Evolutionary conservation across 1,139 yeast species (phyloP).

Genomic region (Hemisphaericaspora subhashii): DNA sequence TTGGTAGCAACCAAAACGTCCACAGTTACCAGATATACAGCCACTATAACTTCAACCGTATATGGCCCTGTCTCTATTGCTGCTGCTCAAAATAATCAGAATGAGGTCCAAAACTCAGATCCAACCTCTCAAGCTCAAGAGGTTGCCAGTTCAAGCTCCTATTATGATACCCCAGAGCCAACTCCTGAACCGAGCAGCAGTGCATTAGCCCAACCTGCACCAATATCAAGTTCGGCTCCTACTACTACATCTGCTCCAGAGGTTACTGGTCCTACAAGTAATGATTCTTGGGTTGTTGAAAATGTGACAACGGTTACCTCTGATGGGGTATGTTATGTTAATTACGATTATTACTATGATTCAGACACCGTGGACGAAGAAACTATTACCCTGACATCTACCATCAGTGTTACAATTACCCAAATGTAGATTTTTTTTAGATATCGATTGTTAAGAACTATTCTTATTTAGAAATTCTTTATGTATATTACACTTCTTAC

Average conservation of each 20-base stretch:
- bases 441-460: neutral
- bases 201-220: slow-evolving; percentile 10
- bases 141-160: slow-evolving; percentile 1
- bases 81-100: slow-evolving; percentile 19
- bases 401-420: slow-evolving; percentile 41
- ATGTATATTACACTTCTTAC: too few species aligned
- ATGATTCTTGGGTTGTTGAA: slow-evolving; percentile 40
- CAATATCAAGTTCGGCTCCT: slow-evolving; percentile 12
- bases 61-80: slow-evolving; percentile 43
- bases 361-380: slow-evolving; percentile 30
- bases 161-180: slow-evolving; percentile 5
- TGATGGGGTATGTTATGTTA: slow-evolving; percentile 39
- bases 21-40: slow-evolving; percentile 46
- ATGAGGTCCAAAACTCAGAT: slow-evolving; percentile 13
- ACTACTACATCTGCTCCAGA: slow-evolving; percentile 22
- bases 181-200: neutral
- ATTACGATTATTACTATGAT: slow-evolving; percentile 43
- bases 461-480: too few species aligned
- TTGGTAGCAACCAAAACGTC: slow-evolving; percentile 33
- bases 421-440: slow-evolving; percentile 2
- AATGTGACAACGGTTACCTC: slow-evolving; percentile 35
- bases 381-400: slow-evolving; percentile 41
- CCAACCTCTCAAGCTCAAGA: slow-evolving; percentile 8
- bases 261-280: slow-evolving; percentile 37
- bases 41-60: slow-evolving; percentile 46